A percentile compares a stretch with the other conserved stretches of the same genome.
Conservation (phyloP, 163 green algal species). For the Scenedesmus sp. region DNA sequence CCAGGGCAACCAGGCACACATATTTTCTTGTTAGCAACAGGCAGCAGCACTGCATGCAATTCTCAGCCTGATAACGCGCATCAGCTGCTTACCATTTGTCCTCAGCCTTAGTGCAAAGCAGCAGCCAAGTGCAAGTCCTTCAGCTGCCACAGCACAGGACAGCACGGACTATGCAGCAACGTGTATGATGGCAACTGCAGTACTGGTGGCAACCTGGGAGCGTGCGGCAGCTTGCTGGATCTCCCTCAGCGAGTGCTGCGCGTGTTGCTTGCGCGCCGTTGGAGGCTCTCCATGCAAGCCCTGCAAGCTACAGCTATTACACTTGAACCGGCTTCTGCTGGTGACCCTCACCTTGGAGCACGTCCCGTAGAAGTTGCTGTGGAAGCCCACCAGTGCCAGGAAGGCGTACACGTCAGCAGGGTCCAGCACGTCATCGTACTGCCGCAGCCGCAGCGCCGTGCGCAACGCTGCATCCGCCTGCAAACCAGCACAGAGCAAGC, state of each 20-base stretch:
- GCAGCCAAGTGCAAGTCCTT: background rate
- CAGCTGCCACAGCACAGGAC: background rate
- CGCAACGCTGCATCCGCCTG: constrained; percentile 79
- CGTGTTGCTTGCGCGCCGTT: background rate
- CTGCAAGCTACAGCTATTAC: too few species aligned
- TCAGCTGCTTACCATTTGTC: background rate
- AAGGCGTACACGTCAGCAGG: constrained; percentile 77
- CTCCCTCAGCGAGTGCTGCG: background rate
- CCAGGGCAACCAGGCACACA: background rate
- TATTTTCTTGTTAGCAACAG: too few species aligned
- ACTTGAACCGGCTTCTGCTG: background rate
- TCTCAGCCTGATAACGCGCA: too few species aligned
- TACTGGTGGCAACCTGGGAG: too few species aligned
- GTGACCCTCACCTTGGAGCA: constrained; percentile 68
- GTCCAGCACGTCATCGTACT: constrained; percentile 84
- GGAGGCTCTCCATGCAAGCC: background rate
- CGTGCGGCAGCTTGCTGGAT: too few species aligned
- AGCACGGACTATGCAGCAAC: background rate
- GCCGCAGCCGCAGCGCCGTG: constrained; percentile 76
- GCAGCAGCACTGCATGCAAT: too few species aligned
- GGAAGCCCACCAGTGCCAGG: constrained; percentile 81
- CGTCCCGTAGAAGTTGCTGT: constrained; percentile 80
- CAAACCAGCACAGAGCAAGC: background rate
- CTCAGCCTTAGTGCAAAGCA: too few species aligned
- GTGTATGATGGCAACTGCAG: too few species aligned